phyloP scores from a whole-genome alignment of 805 yeast genomes.

The Ogataea dorogensis region DNA sequence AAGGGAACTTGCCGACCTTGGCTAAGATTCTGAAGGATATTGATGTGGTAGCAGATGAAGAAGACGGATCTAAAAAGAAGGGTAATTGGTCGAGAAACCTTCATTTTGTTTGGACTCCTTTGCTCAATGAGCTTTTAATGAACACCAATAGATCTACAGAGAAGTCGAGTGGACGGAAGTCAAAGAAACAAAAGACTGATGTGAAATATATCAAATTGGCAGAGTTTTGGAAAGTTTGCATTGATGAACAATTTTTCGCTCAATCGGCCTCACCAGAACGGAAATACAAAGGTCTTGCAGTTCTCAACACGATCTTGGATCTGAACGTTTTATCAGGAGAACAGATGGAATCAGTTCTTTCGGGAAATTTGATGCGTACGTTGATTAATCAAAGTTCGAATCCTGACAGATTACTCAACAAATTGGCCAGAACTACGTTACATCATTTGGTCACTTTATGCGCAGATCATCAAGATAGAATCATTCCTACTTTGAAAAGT shows the following conservation, averaged over 20 bases:
- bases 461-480: slow-evolving; percentile 37
- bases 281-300: slow-evolving; percentile 81
- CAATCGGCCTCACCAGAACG: slow-evolving; percentile 79
- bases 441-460: slow-evolving; percentile 40
- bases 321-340: slow-evolving; percentile 16
- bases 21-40: slow-evolving; percentile 65
- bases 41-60: slow-evolving; percentile 38
- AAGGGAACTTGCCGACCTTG: slow-evolving; percentile 60
- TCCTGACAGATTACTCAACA: slow-evolving; percentile 61
- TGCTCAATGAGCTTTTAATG: slow-evolving; percentile 45
- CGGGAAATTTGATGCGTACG: slow-evolving; percentile 67
- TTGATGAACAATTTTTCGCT: slow-evolving; percentile 79
- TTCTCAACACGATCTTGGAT: slow-evolving; percentile 52
- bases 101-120: slow-evolving; percentile 72
- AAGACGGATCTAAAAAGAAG: slow-evolving; percentile 48
- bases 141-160: slow-evolving; percentile 20
- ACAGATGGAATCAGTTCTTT: slow-evolving; percentile 38
- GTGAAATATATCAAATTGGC: slow-evolving; percentile 36
- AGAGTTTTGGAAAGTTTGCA: slow-evolving; percentile 77
- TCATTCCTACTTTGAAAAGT: slow-evolving; percentile 25
- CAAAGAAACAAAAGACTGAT: slow-evolving; percentile 38
- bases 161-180: slow-evolving; percentile 24
- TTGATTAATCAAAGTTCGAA: slow-evolving; percentile 76
- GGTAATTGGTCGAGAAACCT: slow-evolving; percentile 73
- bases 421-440: slow-evolving; percentile 57